Base-by-base conservation (phyloP, 2,329 filamentous ascomycete genomes). In the Hirsutella rhossiliensis region DNA sequence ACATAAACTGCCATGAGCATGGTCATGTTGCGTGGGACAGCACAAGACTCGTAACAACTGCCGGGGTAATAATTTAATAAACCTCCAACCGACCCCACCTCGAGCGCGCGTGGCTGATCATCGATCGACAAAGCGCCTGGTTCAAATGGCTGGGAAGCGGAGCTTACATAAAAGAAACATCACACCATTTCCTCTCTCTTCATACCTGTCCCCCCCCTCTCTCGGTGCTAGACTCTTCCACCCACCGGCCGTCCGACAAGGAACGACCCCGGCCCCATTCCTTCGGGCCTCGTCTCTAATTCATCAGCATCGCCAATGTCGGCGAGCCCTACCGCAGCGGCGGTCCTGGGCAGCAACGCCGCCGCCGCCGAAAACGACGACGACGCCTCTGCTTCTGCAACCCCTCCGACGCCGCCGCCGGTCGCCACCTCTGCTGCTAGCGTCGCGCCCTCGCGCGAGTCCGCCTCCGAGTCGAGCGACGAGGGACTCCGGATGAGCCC, bases 391-490 rank as follows among this genome's bases (percentile, higher is more conserved):
- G 19, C 37, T 18, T n/a, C 36, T 1, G 11, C 12, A 5, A 36
- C 9, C 37, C 42, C 31, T 15, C 8, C 37, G 8, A 28, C 37
- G n/a, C n/a, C 15, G 18, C 17, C 7, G 13, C 34, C 32, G 4
- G 23, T 23, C 23, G 23, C 23, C 7, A 23, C 23, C 7, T 23
- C 23, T 23, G 7, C 23, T 18, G 8, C 32, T 11, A 38, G 23
- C 42, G 40, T 43, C 42, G 43, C 28, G 19, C 18, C 28, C n/a
- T 15, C 38, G 18, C 50, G 43, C 37, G 50, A 54, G 2, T 54
- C 49, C 11, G 48, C 49, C 30, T 63, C 59, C 37, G 62, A 64
- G 28, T 64, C 62, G 12, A 62, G 61, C 49, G 62, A 64, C 44
- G 61, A 64, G 40, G 59, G 59, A 7, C 47, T 61, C 39, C 56